A percentile compares a stretch with the other conserved stretches of the same genome.
These are phyloP conservation scores for Mortierella claussenii DNA, from an alignment of 192 early-diverging fungal species.

Conservation along the genomic window DNA sequence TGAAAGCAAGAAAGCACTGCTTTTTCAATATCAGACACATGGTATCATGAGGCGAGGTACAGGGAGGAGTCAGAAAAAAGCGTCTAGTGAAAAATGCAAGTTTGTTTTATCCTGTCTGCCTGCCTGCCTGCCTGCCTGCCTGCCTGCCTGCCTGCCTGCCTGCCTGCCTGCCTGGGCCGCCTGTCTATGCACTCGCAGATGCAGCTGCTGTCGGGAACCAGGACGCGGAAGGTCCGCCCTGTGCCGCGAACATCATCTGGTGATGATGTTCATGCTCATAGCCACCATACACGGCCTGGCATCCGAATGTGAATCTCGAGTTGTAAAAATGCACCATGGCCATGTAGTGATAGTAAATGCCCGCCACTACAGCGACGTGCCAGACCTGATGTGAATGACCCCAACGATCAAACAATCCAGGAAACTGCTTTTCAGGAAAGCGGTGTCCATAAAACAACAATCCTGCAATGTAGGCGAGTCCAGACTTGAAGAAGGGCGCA, in stretches of 20 bases:
- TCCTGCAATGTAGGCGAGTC: constrained; percentile 63
- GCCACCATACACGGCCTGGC: constrained; percentile 51
- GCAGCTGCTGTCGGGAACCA: constrained; percentile 21
- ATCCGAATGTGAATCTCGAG: constrained; percentile 59
- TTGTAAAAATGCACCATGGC: constrained; percentile 67
- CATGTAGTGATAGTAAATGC: constrained; percentile 71
- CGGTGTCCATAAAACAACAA: constrained; percentile 72
- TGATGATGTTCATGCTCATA: constrained; percentile 30
- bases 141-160: too few species aligned
- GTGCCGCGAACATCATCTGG: neutral
- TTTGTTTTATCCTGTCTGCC: too few species aligned
- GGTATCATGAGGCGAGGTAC: too few species aligned
- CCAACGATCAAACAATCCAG: constrained; percentile 66
- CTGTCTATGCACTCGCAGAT: constrained; percentile 19
- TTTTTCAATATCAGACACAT: too few species aligned
- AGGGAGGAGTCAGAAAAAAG: too few species aligned
- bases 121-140: too few species aligned
- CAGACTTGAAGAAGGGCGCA: constrained; percentile 59
- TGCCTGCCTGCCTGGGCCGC: too few species aligned
- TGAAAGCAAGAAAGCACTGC: too few species aligned
- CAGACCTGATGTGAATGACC: constrained; percentile 72
- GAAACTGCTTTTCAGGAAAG: constrained; percentile 70
- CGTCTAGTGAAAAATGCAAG: too few species aligned
- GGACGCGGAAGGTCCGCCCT: constrained; percentile 4
- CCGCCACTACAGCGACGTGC: constrained; percentile 71